Base-by-base conservation (phyloP, 352 stramenopile genomes). In the Pythium vanterpoolii region DNA sequence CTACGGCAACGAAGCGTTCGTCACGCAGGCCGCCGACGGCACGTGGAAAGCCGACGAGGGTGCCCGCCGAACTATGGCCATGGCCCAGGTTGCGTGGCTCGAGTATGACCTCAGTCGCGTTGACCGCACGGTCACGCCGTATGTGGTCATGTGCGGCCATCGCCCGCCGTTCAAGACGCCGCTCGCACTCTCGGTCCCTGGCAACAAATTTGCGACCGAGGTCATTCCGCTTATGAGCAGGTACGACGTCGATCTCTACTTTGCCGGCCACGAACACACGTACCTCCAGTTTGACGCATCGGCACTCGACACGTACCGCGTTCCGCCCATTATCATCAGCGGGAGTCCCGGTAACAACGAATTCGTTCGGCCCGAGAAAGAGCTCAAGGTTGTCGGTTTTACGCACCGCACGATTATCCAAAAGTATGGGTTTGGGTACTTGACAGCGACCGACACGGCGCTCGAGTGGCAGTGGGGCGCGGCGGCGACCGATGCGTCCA, bases 301-400 rank as follows among this genome's bases (percentile, higher is more conserved):
- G 14, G 79, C 56, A 23, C 69, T 85, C 26, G 68, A 72, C 26
- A 49, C 48, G 26, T 88, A 82, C 63, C 69, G 69, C 24, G 55
- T 92, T 5, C 83, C 83, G 38, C 78, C 78, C 3, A 83, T 89
- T 48, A 87, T 92, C 49, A 83, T 92, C 61, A 85, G 74, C 19
- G 83, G 83, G 21, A 89, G 77, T 38, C 53, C 78, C 0, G 83
- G 83, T 48, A 92, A 92, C 69, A 90, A 90, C 56, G 82, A 92
- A 62, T 92, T 72, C 51, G 83, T 90, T 48, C 76, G 79, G 1
- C 51, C 72, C 5, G 56, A 80, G 36, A 44, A 60, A 1, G 55
- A 83, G 7, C 69, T 92, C n/a, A 55, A 66, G 31, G 78, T 89
- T 24, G 62, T 73, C n/a, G 77, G 66, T 6, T 89, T 87, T 42